phyloP scores from a whole-genome alignment of 1,139 yeast species.

The Taphrina sp. region DNA sequence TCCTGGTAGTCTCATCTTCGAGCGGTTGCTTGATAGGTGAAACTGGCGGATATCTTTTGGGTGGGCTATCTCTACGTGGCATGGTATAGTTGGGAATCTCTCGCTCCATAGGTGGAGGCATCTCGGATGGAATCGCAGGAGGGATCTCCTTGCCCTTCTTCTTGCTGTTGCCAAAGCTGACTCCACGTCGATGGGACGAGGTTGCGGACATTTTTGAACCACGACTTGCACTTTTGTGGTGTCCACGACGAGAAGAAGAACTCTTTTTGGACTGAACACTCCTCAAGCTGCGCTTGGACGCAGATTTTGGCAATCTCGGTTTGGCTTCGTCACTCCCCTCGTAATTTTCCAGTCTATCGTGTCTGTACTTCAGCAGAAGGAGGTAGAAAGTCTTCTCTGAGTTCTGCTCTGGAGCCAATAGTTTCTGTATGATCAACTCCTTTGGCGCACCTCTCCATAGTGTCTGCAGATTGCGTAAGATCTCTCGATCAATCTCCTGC shows the following conservation, averaged over 20 bases:
- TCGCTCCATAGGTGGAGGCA: not conserved
- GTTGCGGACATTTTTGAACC: slow-evolving; percentile 20
- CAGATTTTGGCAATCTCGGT: slow-evolving; percentile 25
- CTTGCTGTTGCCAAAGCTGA: slow-evolving; percentile 10
- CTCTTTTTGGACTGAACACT: slow-evolving; percentile 28
- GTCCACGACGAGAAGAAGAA: slow-evolving; percentile 21
- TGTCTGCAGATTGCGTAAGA: slow-evolving; percentile 78
- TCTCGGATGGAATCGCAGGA: not conserved
- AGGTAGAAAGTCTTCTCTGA: slow-evolving; percentile 91
- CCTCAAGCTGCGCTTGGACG: slow-evolving; percentile 9
- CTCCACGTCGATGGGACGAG: slow-evolving; percentile 23
- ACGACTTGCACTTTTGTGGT: slow-evolving; percentile 24
- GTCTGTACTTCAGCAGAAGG: slow-evolving; percentile 75
- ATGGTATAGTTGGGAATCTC: slow-evolving; percentile 13
- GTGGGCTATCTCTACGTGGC: slow-evolving; percentile 19
- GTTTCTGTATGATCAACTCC: slow-evolving; percentile 57
- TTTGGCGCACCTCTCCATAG: slow-evolving; percentile 85
- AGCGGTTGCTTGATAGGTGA: slow-evolving; percentile 7
- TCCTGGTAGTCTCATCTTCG: slow-evolving; percentile 24
- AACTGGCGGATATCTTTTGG: slow-evolving; percentile 14
- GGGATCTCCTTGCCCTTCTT: slow-evolving; percentile 2
- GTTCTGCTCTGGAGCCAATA: slow-evolving; percentile 59
- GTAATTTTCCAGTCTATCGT: slow-evolving; percentile 55
- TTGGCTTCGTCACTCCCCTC: slow-evolving; percentile 21
- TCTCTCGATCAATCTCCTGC: slow-evolving; percentile 72